Conservation (phyloP, 2,329 filamentous ascomycete genomes). For the Chaetomiaceae sp. region DNA sequence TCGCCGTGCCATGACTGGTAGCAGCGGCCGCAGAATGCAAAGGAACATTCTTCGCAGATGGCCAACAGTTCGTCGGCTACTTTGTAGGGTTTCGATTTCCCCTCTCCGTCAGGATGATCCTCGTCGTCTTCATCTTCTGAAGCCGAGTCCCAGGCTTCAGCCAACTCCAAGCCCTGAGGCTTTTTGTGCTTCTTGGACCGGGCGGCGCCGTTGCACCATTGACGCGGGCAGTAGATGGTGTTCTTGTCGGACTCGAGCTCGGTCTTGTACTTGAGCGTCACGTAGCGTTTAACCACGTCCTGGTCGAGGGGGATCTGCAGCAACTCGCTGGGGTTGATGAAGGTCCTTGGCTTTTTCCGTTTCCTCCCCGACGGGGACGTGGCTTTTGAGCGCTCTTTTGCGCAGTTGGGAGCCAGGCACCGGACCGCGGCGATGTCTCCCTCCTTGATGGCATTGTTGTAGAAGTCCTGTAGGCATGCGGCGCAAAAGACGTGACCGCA, state of each 20-base stretch:
- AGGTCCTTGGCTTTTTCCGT: conserved; percentile 57
- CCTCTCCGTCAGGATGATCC: conserved; percentile 21
- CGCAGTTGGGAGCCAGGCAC: conserved; percentile 76
- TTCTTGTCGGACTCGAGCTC: conserved; percentile 87
- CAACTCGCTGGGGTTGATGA: conserved; percentile 78
- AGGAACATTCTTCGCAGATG: conserved; percentile 82
- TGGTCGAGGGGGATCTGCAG: conserved; percentile 68
- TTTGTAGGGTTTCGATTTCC: conserved; percentile 30
- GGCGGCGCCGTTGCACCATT: conserved; percentile 89
- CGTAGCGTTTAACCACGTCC: conserved; percentile 76
- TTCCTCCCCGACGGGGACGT: conserved; percentile 36
- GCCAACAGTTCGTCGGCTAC: conserved; percentile 60
- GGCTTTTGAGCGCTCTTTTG: conserved; percentile 49
- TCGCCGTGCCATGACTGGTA: conserved; percentile 88
- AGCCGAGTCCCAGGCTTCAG: conserved; percentile 45
- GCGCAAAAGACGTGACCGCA: conserved; percentile 92
- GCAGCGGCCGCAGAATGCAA: conserved; percentile 77
- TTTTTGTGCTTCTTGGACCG: conserved; percentile 69
- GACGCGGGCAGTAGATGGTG: conserved; percentile 86
- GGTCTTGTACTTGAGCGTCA: conserved; percentile 85
- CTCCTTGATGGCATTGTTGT: conserved; percentile 79
- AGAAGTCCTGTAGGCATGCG: conserved; percentile 83
- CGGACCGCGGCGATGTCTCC: conserved; percentile 75
- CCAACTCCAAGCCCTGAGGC: conserved; percentile 59
- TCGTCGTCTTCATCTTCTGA: conserved; percentile 38